Evolutionary conservation across 148 eudicot genomes (phyloP).

Genomic region (Drosera capensis): DNA sequence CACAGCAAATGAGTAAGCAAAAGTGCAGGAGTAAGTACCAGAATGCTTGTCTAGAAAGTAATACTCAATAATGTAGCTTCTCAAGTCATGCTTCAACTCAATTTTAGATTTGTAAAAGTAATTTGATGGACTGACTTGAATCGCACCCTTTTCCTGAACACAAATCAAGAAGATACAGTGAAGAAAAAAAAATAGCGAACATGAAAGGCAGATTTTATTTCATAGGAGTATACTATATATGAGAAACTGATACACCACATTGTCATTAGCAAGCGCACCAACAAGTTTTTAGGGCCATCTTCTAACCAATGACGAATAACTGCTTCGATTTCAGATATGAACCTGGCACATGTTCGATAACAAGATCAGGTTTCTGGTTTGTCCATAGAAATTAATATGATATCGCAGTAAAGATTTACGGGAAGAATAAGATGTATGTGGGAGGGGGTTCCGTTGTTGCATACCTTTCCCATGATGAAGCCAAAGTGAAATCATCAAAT

Average conservation of each 20-base stretch:
- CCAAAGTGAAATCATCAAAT: constrained; percentile 95
- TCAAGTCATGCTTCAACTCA: constrained; percentile 61
- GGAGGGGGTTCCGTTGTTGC: too few relatives aligned
- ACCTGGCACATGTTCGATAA: constrained; percentile 24
- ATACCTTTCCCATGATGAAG: constrained; percentile 99
- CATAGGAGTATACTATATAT: background rate
- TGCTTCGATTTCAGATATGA: constrained; percentile 92
- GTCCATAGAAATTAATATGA: too few relatives aligned
- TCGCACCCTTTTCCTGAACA: constrained; percentile 63
- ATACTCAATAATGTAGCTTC: constrained; percentile 75
- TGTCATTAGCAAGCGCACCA: constrained; percentile 31
- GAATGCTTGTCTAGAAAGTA: constrained; percentile 41
- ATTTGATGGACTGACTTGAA: constrained; percentile 31
- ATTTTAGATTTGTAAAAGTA: constrained; percentile 43
- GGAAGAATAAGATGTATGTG: too few relatives aligned
- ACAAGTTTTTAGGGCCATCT: constrained; percentile 58
- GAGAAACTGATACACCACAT: background rate
- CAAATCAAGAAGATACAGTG: constrained; percentile 1
- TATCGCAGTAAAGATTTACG: too few relatives aligned
- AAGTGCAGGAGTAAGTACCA: constrained; percentile 19
- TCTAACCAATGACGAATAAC: constrained; percentile 93
- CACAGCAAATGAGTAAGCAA: constrained; percentile 3
- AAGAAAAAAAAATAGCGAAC: background rate
- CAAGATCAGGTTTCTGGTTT: background rate
- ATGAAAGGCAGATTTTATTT: background rate